phyloP scores from a whole-genome alignment of 768 basidiomycete genomes.

The Phanerochaete sordida region DNA sequence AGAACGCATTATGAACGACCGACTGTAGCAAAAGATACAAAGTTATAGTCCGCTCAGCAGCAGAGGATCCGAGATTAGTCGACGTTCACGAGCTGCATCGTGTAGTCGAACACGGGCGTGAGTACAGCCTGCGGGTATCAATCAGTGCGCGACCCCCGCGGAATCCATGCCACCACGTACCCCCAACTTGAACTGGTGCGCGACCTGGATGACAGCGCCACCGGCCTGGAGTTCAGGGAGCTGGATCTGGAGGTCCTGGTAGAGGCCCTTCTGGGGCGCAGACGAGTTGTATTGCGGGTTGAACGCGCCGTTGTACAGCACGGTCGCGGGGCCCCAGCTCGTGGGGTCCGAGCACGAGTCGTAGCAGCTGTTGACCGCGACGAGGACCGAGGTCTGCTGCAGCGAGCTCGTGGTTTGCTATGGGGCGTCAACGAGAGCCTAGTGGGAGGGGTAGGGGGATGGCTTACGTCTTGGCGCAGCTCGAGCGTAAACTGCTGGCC shows the following conservation, averaged over 20 bases:
- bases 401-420: slow-evolving; percentile 36
- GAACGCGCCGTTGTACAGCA: slow-evolving; percentile 47
- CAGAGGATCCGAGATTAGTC: no score
- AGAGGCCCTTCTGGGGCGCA: slow-evolving; percentile 31
- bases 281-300: slow-evolving; percentile 30
- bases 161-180: not conserved
- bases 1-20: no score
- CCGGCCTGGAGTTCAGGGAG: slow-evolving; percentile 27
- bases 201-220: not conserved
- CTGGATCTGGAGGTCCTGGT: slow-evolving; percentile 42
- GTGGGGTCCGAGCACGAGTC: slow-evolving; percentile 17
- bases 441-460: not conserved
- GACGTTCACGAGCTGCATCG: not conserved
- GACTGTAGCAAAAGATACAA: no score
- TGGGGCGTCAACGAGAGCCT: not conserved
- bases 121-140: not conserved
- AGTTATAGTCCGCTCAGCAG: no score
- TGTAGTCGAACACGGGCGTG: not conserved
- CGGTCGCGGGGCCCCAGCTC: slow-evolving; percentile 32
- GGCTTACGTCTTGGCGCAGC: slow-evolving; percentile 20
- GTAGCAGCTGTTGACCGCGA: slow-evolving; percentile 39
- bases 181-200: not conserved
- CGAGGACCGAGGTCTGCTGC: slow-evolving; percentile 42
- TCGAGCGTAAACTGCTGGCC: slow-evolving; percentile 41
- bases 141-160: not conserved